Evolutionary conservation across 805 yeast species (phyloP), one percentile per base, ranked within the genome.

Genomic region (Nadsonia fulvescens): DNA sequence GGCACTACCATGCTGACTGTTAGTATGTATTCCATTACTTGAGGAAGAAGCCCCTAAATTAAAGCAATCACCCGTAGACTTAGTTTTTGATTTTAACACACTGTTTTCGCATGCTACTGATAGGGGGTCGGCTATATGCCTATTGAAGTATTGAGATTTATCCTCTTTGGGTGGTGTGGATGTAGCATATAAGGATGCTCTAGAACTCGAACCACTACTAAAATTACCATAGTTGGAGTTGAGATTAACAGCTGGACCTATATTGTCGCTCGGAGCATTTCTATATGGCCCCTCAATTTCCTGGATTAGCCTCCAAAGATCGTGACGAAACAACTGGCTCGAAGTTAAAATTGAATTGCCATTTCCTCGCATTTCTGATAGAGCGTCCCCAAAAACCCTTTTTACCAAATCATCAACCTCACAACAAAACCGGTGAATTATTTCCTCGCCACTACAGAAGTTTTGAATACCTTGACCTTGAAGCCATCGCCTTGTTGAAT

Each of bases 371-470:
- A 24, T 16, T 31, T 35, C 18, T 32, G 30, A 22, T 25, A 43
- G 28, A 30, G 37, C 42, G 12, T 49, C 46, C 4, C 51, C 54
- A 25, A 49, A 28, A 1, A 46, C 28, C 11, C 43, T 35, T 24
- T 34, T 33, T 5, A 43, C 36, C 10, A 48, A 35, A 11, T 28
- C 35, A 8, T 43, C 49, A 4, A 49, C 33, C 28, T 50, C 56
- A 19, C 48, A 44, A 22, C 44, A 38, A 22, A 42, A 49, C 9
- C 56, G 30, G 20, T 47, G 54, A 16, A 50, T 38, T n/a, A 39
- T 29, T 29, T 50, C 56, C 27, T 50, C 56, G 8, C 49, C 47
- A 4, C 36, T 41, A 21, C 52, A 40, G 19, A 49, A 35, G 23
- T 47, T 48, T 22, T 46, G 51, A 13, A 45, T 42, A 3, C 42